Percentiles rank a stretch among this genome's conserved stretches.
Evolutionary conservation across 2,329 filamentous ascomycete genomes (phyloP).

Genomic region (Calonectria multiphialidica): DNA sequence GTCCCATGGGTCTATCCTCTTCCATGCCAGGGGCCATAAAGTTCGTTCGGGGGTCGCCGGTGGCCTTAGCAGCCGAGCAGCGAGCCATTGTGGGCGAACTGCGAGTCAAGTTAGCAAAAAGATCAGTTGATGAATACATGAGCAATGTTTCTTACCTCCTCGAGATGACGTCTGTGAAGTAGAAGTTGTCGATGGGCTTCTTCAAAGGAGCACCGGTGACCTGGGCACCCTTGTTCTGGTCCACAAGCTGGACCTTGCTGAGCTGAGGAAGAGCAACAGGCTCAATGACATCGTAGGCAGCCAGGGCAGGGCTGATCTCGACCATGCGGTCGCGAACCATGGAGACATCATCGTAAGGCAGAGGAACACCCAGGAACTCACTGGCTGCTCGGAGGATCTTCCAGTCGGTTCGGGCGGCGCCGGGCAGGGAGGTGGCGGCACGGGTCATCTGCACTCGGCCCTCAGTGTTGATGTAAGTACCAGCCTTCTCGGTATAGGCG

Average conservation of each 20-base stretch:
- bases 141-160: constrained; percentile 77
- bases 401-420: constrained; percentile 95
- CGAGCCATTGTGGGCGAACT: constrained; percentile 99
- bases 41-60: constrained; percentile 82
- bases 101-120: constrained; percentile 37
- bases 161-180: constrained; percentile 97
- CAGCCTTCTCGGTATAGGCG: constrained; percentile 96
- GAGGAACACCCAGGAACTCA: constrained; percentile 88
- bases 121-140: constrained; percentile 30
- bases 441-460: constrained; percentile 95
- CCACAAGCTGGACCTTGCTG: constrained; percentile 94
- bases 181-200: constrained; percentile 95
- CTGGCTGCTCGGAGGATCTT: constrained; percentile 96
- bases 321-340: constrained; percentile 92
- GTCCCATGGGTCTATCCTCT: constrained; percentile 71
- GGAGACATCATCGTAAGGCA: constrained; percentile 94
- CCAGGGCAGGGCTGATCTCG: constrained; percentile 91
- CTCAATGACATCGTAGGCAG: constrained; percentile 92
- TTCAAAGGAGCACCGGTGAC: constrained; percentile 79
- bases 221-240: constrained; percentile 92
- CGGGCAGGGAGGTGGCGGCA: constrained; percentile 87
- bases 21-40: constrained; percentile 80
- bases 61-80: constrained; percentile 92
- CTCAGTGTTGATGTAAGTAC: constrained; percentile 98
- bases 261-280: constrained; percentile 78